Base-by-base conservation (phyloP, 2,329 filamentous ascomycete species). In the Domatiomyces catenatus region DNA sequence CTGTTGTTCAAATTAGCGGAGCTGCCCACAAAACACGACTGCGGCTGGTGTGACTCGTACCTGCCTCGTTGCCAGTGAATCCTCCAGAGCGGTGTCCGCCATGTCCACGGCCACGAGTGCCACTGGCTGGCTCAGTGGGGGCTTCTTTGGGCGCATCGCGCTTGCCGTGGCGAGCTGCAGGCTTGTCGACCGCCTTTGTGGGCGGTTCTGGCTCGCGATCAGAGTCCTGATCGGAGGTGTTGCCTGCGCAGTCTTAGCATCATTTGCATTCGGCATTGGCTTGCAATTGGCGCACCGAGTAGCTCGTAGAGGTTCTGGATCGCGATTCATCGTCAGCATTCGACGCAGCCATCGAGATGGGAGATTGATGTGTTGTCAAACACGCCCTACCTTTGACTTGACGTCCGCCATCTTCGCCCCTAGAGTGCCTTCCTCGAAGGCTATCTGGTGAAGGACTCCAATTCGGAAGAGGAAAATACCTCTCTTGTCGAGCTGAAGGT, bases 271-370 rank as follows among this genome's bases (percentile, higher is more conserved):
- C 59, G 59, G 59, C 57, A 56, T 50, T 52, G 59, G 22, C 20
- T 48, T 49, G 48, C 50, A 50, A 17, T 39, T 39, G 48, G 32
- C 66, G 60, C 94, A 96, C 92, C 90, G 79, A 98, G 87, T 76
- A 94, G 83, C 80, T 92, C 90, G 80, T 86, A 96, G 67, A 86
- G 83, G 80, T 98, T 98, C 92, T 96, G 64, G 61, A 58, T 58
- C 51, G 54, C 46, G 53, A 52, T 49, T 44, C 24, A 50, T 48
- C 42, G 44, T 51, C 47, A 28, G 12, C 19, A 36, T 52, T 53
- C n/a, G 50, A 39, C 26, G 20, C 39, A 42, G 22, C 24, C 44
- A 59, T 58, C 56, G 59, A 47, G 7, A 45, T 32, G 44, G 18
- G 39, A 20, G 32, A 6, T 6, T 24, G 22, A 46, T 17, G 17